phyloP scores from a whole-genome alignment of 805 yeast species.

The Ogataea ramenticola region DNA sequence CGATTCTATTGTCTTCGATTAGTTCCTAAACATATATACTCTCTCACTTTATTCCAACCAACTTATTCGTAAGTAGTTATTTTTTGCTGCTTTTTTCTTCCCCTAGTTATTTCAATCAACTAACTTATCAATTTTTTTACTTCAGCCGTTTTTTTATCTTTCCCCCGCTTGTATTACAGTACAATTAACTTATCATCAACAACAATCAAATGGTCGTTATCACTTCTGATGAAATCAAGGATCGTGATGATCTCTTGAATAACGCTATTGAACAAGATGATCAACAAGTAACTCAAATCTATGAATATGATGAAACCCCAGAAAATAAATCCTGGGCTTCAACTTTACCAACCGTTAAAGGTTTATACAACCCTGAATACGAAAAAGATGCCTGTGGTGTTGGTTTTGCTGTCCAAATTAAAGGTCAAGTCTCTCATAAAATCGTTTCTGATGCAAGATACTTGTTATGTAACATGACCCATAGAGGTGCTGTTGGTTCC shows the following conservation, averaged over 20 bases:
- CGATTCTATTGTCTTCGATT: not conserved
- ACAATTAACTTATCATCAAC: too few relatives aligned
- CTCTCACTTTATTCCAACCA: not conserved
- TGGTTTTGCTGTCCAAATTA: slow-evolving; percentile 92
- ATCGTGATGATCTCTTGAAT: slow-evolving; percentile 10
- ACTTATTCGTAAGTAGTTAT: not conserved
- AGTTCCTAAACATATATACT: not conserved
- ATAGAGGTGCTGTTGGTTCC: slow-evolving; percentile 95
- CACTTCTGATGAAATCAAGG: slow-evolving; percentile 15
- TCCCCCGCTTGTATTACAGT: not conserved
- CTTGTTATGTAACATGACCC: slow-evolving; percentile 94
- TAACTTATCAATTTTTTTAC: too few relatives aligned
- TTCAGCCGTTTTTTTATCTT: not conserved
- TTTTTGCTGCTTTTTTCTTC: not conserved
- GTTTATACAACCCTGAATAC: slow-evolving; percentile 85
- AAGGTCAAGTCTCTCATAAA: slow-evolving; percentile 82
- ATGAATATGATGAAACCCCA: slow-evolving; percentile 66
- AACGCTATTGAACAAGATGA: not conserved
- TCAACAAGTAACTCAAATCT: slow-evolving; percentile 28
- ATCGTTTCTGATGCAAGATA: slow-evolving; percentile 86
- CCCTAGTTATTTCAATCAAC: not conserved
- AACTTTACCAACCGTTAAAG: slow-evolving; percentile 77
- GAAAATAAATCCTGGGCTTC: slow-evolving; percentile 90
- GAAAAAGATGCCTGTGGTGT: slow-evolving; percentile 99
- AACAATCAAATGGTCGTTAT: slow-evolving; percentile 15